Conservation (phyloP, 345 rosid species). For the Bruguiera parviflora region DNA sequence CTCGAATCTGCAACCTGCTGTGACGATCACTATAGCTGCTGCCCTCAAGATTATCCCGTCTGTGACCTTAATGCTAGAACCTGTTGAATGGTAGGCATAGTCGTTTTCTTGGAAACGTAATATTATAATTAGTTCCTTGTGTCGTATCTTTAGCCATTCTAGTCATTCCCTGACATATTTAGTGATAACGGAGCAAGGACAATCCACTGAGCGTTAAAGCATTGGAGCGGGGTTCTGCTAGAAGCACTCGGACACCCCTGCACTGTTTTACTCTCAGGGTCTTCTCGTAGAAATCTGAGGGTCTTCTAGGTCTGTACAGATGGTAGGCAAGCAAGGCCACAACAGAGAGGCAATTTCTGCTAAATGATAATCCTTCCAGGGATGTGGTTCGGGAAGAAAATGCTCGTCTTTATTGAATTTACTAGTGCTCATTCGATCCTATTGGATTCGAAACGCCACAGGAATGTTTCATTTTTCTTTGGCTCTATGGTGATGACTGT, state of each 20-base stretch:
- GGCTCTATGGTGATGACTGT: background rate
- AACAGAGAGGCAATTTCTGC: background rate
- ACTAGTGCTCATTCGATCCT: background rate
- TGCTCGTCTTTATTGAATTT: no score
- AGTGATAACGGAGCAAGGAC: constrained; percentile 22
- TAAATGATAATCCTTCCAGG: no score
- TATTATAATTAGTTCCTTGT: background rate
- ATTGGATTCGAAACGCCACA: background rate
- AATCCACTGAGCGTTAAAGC: constrained; percentile 12
- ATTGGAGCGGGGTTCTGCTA: constrained; percentile 17
- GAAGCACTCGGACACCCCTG: constrained; percentile 7
- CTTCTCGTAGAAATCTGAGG: background rate
- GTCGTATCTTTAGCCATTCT: background rate
- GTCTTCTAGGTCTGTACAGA: background rate
- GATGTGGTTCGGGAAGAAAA: no score
- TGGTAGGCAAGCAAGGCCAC: background rate
- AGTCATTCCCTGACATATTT: background rate
- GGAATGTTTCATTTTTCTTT: background rate
- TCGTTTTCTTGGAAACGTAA: background rate
- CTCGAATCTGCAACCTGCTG: constrained; percentile 29
- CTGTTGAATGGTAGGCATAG: constrained; percentile 14
- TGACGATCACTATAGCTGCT: constrained; percentile 25
- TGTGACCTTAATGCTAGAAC: constrained; percentile 26
- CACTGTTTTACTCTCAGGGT: no score
- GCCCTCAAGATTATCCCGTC: constrained; percentile 24